Evolutionary conservation across 495 filamentous ascomycete species (phyloP), one percentile per base, ranked within the genome.

Genomic region (Wilcoxina mikolae): DNA sequence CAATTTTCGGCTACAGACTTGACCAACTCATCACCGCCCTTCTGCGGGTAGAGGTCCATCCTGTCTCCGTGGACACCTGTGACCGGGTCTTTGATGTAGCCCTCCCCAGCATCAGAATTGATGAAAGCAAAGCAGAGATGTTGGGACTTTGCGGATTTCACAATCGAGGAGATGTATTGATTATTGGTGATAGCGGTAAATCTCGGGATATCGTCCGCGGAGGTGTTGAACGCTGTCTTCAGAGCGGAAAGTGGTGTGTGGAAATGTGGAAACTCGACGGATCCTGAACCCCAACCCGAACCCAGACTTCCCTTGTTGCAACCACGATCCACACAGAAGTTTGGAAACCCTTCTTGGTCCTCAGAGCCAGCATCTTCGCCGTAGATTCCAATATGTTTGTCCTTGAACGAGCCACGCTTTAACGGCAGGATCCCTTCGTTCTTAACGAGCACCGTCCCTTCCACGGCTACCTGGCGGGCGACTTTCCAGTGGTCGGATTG

Each of bases 281-380:
- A 78, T 3, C 89, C 90, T 45, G 83, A 88, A 26, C 90, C 90
- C 90, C 90, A 96, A 23, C 90, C 90, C 0, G 79, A 81, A 0
- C 74, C 86, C 18, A 96, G 68, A 0, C 89, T 94, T 7, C 88
- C 89, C 56, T 82, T 76, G 56, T 93, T 94, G 66, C 85, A 90
- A 28, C 73, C 77, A 29, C 84, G 76, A 65, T 95, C 87, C 4
- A 69, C 62, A 68, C 89, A 95, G 18, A 68, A 69, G 62, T 95
- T 95, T 0, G 82, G 79, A 4, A 22, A 43, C 11, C 39, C 39
- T 1, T 85, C 85, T 3, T 75, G 61, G 2, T 76, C 71, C 24
- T 78, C 80, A 4, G 70, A 60, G 4, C 80, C 84, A 9, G 85
- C 82, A 61, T 94, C 89, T 62, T 94, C 87, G 20, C 89, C 89